Evolutionary conservation across 129 eudicot species (phyloP).

Genomic region (Flaveria sonorensis): DNA sequence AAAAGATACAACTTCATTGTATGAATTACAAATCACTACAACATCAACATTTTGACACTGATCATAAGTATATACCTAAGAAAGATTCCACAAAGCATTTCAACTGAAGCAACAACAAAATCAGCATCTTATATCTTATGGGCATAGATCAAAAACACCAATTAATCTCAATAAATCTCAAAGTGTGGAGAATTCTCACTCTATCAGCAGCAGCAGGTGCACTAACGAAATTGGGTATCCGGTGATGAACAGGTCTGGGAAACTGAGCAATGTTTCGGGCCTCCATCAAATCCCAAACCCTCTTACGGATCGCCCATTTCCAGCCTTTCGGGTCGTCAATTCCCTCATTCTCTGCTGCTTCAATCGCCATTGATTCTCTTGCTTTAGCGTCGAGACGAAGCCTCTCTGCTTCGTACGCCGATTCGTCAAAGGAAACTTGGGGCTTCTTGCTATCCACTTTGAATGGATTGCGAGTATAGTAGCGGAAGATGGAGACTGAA

Average conservation of each 20-base stretch:
- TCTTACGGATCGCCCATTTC: conserved; percentile 81
- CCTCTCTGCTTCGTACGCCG: conserved; percentile 78
- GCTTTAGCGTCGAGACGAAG: conserved; percentile 72
- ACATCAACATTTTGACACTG: neutral
- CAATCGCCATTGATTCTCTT: conserved; percentile 70
- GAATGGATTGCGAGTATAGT: neutral
- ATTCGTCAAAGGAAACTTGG: conserved; percentile 52
- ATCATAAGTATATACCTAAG: neutral
- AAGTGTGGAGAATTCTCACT: conserved; percentile 27
- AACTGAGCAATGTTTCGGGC: conserved; percentile 76
- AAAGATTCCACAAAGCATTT: neutral
- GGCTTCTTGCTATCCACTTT: conserved; percentile 32
- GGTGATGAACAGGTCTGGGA: conserved; percentile 94
- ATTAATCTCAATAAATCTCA: neutral
- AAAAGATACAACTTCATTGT: neutral
- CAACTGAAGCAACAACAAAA: neutral
- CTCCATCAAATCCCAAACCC: conserved; percentile 97
- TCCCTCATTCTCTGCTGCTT: conserved; percentile 41
- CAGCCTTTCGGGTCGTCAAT: conserved; percentile 75
- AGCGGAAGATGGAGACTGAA: conserved; percentile 1
- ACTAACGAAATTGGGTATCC: conserved; percentile 88
- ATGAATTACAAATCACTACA: neutral
- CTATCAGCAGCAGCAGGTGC: conserved; percentile 68
- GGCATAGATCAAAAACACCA: neutral
- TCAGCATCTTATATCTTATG: neutral